Evolutionary conservation across 2,329 filamentous ascomycete species (phyloP).

Genomic region (Colletotrichum lentis): DNA sequence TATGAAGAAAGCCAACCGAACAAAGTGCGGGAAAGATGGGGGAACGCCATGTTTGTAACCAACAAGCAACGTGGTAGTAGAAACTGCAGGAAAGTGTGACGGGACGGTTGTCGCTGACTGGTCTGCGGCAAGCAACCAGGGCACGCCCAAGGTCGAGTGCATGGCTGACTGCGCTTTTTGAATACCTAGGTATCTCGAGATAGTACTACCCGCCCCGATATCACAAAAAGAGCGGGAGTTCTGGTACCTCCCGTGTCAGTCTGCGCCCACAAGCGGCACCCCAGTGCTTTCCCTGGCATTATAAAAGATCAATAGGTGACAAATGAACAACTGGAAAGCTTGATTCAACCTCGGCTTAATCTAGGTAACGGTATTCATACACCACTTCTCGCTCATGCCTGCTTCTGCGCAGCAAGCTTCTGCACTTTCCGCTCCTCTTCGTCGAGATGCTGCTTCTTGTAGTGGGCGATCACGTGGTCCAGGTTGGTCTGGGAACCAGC

Average conservation of each 20-base stretch:
- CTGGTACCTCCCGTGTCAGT: no score
- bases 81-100: neutral
- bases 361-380: constrained; percentile 38
- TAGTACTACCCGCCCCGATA: no score
- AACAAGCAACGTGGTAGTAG: neutral
- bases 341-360: constrained; percentile 34
- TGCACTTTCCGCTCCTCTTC: constrained; percentile 64
- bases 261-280: neutral
- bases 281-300: neutral
- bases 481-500: constrained; percentile 64
- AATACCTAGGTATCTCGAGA: neutral
- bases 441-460: constrained; percentile 61
- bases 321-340: constrained; percentile 33
- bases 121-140: neutral
- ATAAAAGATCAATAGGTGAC: neutral
- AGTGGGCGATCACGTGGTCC: constrained; percentile 66
- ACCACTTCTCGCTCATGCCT: constrained; percentile 26
- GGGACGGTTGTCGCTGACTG: no score
- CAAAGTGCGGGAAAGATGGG: neutral
- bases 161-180: neutral
- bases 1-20: neutral
- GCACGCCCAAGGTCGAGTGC: no score
- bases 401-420: constrained; percentile 45
- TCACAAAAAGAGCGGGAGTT: no score
- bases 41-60: no score